Evolutionary conservation across 306 rosid species (phyloP).

Genomic region (Oemleria cerasiformis): DNA sequence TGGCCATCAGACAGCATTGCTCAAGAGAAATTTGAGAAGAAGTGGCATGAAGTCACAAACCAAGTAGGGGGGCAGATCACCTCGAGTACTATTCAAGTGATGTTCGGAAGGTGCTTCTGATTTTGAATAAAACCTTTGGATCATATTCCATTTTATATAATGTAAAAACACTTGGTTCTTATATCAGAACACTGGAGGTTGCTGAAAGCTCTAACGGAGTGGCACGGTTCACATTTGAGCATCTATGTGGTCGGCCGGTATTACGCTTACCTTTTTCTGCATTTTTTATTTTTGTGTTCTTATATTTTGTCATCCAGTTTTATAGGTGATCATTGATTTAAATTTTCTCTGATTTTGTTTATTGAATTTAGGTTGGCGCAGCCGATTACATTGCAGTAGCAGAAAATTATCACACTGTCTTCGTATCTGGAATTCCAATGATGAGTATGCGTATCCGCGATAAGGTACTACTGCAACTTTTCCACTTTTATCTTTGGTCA

Average conservation of each 20-base stretch:
- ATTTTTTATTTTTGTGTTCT: background rate
- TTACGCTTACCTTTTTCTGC: constrained; percentile 26
- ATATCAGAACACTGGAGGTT: constrained; percentile 71
- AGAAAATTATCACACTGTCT: constrained; percentile 81
- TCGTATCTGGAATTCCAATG: constrained; percentile 75
- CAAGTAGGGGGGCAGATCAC: constrained; percentile 51
- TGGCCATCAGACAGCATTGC: constrained; percentile 63
- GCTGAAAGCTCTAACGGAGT: constrained; percentile 77
- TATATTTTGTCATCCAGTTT: background rate
- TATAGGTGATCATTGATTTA: background rate
- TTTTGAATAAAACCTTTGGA: constrained; percentile 17
- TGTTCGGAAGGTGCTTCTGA: constrained; percentile 83
- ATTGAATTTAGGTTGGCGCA: constrained; percentile 78
- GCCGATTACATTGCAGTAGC: constrained; percentile 98
- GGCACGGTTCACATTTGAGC: constrained; percentile 79
- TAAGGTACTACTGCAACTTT: constrained; percentile 48
- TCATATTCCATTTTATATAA: constrained; percentile 9
- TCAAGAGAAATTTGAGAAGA: constrained; percentile 54
- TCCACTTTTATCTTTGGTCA: background rate
- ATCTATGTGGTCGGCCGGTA: constrained; percentile 94
- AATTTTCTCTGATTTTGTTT: constrained; percentile 4
- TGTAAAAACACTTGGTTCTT: constrained; percentile 20
- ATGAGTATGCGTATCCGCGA: constrained; percentile 97
- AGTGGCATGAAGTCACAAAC: constrained; percentile 62
- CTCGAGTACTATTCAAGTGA: constrained; percentile 60